Evolutionary conservation across 1,139 yeast species (phyloP).

Genomic region (Citeromyces hawaiiensis): DNA sequence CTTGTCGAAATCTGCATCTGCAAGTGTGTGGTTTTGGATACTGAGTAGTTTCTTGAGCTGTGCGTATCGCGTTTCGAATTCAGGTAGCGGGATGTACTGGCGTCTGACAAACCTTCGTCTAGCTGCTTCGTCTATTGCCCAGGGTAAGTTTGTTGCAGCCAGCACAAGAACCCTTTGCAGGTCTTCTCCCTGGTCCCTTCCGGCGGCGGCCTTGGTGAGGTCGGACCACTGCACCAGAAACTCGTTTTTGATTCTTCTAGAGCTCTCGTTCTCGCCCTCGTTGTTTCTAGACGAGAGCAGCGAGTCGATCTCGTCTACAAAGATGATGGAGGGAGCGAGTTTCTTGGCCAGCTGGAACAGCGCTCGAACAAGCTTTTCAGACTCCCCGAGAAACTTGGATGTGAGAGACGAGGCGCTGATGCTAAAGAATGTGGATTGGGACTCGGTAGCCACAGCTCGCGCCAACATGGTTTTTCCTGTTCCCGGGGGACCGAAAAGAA

Average conservation of each 20-base stretch:
- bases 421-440: conserved; percentile 86
- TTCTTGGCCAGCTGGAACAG: conserved; percentile 75
- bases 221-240: conserved; percentile 95
- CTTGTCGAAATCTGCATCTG: conserved; percentile 46
- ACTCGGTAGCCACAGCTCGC: conserved; percentile 94
- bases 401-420: conserved; percentile 88
- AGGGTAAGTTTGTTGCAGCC: conserved; percentile 94
- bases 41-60: conserved; percentile 62
- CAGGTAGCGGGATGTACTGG: conserved; percentile 93
- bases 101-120: conserved; percentile 86
- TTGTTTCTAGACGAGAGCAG: conserved; percentile 72
- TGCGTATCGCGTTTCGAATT: conserved; percentile 61
- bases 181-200: conserved; percentile 43
- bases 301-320: conserved; percentile 95
- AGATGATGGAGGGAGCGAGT: too few species aligned
- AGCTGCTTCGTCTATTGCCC: conserved; percentile 99
- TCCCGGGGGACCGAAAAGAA: conserved; percentile 95
- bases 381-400: conserved; percentile 85
- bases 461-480: conserved; percentile 98
- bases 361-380: conserved; percentile 87
- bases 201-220: conserved; percentile 86
- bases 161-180: conserved; percentile 73
- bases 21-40: conserved; percentile 63
- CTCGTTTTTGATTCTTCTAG: conserved; percentile 86
- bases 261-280: conserved; percentile 81